phyloP scores from a whole-genome alignment of 805 yeast genomes.

The Isabelozyma pseudorhagii region DNA sequence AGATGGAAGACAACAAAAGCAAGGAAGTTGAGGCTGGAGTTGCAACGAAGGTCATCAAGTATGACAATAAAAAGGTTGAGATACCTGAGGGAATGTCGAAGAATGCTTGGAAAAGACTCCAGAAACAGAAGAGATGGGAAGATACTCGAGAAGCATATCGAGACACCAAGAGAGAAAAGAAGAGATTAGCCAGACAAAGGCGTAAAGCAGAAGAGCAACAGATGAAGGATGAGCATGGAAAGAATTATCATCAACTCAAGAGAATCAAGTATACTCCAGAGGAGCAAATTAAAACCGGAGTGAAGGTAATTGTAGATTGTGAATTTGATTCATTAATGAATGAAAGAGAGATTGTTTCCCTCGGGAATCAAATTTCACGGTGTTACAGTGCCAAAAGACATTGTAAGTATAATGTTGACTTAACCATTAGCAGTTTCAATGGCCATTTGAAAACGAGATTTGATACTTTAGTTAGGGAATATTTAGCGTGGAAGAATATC shows the following conservation, averaged over 20 bases:
- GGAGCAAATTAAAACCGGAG: constrained; percentile 47
- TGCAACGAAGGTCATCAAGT: not conserved
- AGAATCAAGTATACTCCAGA: constrained; percentile 29
- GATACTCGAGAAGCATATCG: constrained; percentile 61
- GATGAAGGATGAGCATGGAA: constrained; percentile 28
- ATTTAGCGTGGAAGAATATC: constrained; percentile 67
- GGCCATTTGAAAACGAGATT: constrained; percentile 66
- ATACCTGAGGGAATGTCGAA: constrained; percentile 87
- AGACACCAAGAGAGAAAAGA: constrained; percentile 53
- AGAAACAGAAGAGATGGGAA: constrained; percentile 57
- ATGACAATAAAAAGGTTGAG: constrained; percentile 1
- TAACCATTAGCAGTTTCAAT: constrained; percentile 63
- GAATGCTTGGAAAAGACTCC: constrained; percentile 74
- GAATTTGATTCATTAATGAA: constrained; percentile 88
- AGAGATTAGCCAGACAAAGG: constrained; percentile 32
- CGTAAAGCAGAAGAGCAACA: constrained; percentile 8
- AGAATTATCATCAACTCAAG: constrained; percentile 23
- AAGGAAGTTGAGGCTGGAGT: not conserved
- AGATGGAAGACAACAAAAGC: not conserved
- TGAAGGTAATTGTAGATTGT: constrained; percentile 76
- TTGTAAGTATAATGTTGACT: constrained; percentile 52
- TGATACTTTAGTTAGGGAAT: constrained; percentile 56
- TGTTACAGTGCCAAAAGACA: constrained; percentile 76
- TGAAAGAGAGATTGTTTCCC: constrained; percentile 63
- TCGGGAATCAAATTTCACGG: constrained; percentile 78